phyloP scores from a whole-genome alignment of 768 basidiomycete genomes.

The Tubosaeta sp. region DNA sequence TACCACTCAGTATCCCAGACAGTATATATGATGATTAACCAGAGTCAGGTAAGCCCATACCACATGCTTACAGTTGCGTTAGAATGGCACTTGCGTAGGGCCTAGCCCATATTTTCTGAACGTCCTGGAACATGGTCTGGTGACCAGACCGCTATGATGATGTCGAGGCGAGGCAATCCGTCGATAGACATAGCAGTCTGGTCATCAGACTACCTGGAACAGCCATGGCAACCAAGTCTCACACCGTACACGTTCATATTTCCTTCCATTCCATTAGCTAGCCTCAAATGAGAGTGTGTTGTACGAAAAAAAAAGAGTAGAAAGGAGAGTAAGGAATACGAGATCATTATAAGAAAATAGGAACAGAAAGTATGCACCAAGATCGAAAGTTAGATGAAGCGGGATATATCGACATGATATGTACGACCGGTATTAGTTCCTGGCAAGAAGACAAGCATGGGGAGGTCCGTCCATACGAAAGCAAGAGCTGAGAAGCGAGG shows the following conservation, averaged over 20 bases:
- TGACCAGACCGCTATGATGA: too few relatives aligned
- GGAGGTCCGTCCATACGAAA: constrained; percentile 3
- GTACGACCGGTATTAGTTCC: constrained; percentile 15
- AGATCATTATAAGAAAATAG: background rate
- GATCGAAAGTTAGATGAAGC: background rate
- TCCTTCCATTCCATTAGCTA: constrained; percentile 8
- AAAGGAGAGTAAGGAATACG: background rate
- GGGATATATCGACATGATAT: constrained; percentile 4
- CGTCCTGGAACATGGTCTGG: too few relatives aligned
- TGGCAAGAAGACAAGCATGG: constrained; percentile 7
- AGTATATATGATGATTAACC: too few relatives aligned
- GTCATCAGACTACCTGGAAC: too few relatives aligned
- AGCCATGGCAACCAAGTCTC: too few relatives aligned
- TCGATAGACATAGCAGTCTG: too few relatives aligned
- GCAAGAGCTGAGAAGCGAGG: constrained; percentile 1
- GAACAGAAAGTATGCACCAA: constrained; percentile 4
- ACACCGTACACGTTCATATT: background rate
- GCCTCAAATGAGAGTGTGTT: constrained; percentile 1
- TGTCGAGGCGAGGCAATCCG: too few relatives aligned
- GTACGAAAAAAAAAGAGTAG: background rate
- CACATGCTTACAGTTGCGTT: too few relatives aligned
- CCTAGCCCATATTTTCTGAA: too few relatives aligned
- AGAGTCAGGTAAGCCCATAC: too few relatives aligned
- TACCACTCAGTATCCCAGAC: too few relatives aligned
- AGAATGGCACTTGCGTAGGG: too few relatives aligned